Evolutionary conservation across 768 basidiomycete genomes (phyloP).

Genomic region (Psilocybe azurescens): DNA sequence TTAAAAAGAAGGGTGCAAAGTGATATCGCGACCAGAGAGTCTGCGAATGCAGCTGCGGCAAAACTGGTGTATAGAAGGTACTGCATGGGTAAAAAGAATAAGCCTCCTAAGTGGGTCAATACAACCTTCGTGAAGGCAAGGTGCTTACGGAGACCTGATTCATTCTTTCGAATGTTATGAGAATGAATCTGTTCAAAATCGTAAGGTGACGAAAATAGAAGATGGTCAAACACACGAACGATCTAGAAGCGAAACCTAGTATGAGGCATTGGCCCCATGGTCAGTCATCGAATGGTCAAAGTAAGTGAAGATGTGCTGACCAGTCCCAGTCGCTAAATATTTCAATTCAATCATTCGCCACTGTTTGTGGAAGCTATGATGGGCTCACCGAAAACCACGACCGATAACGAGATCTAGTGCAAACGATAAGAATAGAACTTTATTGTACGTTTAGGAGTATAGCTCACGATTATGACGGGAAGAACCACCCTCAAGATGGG

Average conservation of each 20-base stretch:
- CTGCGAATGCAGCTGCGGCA: conserved; percentile 25
- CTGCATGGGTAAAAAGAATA: neutral
- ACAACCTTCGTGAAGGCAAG: neutral
- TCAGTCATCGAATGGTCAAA: too few relatives aligned
- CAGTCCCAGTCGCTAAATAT: conserved; percentile 9
- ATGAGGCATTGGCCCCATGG: too few relatives aligned
- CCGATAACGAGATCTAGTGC: conserved; percentile 8
- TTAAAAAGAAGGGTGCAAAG: conserved; percentile 25
- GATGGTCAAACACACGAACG: conserved; percentile 6
- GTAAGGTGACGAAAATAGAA: neutral
- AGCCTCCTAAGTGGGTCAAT: neutral
- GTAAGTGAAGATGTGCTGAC: neutral
- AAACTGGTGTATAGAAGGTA: conserved; percentile 27
- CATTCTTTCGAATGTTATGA: conserved; percentile 16
- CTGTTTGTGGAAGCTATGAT: neutral
- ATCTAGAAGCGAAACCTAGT: conserved; percentile 15
- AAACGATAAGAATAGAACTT: neutral
- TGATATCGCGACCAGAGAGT: conserved; percentile 26
- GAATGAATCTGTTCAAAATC: conserved; percentile 8
- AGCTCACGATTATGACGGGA: conserved; percentile 23
- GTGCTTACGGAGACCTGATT: conserved; percentile 14
- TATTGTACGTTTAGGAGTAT: neutral
- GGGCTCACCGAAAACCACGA: conserved; percentile 19
- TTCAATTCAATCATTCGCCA: neutral
- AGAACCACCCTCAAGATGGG: conserved; percentile 17